Evolutionary conservation across 2,329 filamentous ascomycete genomes (phyloP), one percentile per base, ranked within the genome.

Genomic region (Colletotrichum sp.): DNA sequence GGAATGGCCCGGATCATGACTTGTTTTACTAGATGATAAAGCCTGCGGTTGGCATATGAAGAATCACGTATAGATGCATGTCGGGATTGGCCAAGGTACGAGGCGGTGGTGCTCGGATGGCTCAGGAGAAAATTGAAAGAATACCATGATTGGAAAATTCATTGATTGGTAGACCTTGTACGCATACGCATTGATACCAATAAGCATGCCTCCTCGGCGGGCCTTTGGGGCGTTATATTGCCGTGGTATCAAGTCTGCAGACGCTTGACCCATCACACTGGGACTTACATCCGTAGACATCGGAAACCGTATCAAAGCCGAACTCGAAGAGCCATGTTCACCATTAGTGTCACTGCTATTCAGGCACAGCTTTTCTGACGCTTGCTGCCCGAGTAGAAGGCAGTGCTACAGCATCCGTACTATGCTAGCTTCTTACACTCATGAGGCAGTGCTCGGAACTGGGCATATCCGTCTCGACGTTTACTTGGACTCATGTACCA

Each of bases 1-100:
- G 64, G 33, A 31, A 18, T 58, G 24, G 29, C 47, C 33, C 31
- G 31, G 64, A 31, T 68, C 15, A 68, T 34, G 66, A 68, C 33
- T 24, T 61, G 55, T 68, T 68, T 68, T 68, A 68, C 47, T 68
- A 68, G 66, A 68, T 27, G 66, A 68, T 47, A 61, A 36, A 51
- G 66, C 66, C 66, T 5, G 55, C 34, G 51, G 18, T 9, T 24
- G 66, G 66, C 27, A 59, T 47, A 68, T 61, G 66, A 68, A 15
- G 66, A 43, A 61, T 51, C 27, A 61, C 66, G 55, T 34, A 47
- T 68, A 47, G 66, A 68, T 51, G 66, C 66, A 68, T 59, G 47
- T 9, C 21, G 55, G 54, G 27, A 33, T 24, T 21, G 66, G 36
- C 21, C 16, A 34, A 8, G 36, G 18, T 29, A 51, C 16, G 54